Evolutionary conservation across 768 basidiomycete species (phyloP), one percentile per base, ranked within the genome.

Genomic region (Auriscalpium vulgare): DNA sequence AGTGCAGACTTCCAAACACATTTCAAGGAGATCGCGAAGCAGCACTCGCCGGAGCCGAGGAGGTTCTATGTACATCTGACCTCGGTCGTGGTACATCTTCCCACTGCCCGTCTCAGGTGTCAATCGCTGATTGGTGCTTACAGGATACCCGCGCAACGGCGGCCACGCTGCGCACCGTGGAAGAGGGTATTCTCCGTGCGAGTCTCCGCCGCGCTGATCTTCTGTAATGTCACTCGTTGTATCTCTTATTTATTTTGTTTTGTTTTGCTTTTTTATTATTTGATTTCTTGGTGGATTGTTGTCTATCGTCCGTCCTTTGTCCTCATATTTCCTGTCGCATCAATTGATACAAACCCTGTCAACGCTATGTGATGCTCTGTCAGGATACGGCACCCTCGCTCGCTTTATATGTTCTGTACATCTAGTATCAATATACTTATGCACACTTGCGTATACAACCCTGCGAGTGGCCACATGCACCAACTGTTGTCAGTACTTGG

Each of bases 81-180:
- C 37, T 86, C 87, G 50, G 86, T 89, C 50, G 80, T 90, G 59
- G 88, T 90, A 65, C 69, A 86, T 76, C 29, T 59, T 17, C 23
- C 5, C 38, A 50, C 40, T 51, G 13, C 38, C 37, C 34, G 46
- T 37, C 53, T 19, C 51, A 65, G 50, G 65, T 54, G n/a, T 47
- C 50, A 36, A 29, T 17, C 11, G 47, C 58, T 23, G 54, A 53
- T 55, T 54, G 57, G 11, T 54, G 54, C 55, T 45, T 53, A 38
- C 64, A 90, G 88, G 87, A 91, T 61, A 89, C 85, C 1, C 76
- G 80, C 60, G 80, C 85, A 8, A 91, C 88, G 3, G 87, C 85
- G 29, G 75, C 78, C 21, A 91, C 88, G 2, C 70, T 91, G 44
- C 56, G 49, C 56, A 58, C 65, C 80, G 88, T 88, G 23, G 82